Evolutionary conservation across 176 grass and related monocot species (phyloP).

Genomic region (Oropetium thomaeum): DNA sequence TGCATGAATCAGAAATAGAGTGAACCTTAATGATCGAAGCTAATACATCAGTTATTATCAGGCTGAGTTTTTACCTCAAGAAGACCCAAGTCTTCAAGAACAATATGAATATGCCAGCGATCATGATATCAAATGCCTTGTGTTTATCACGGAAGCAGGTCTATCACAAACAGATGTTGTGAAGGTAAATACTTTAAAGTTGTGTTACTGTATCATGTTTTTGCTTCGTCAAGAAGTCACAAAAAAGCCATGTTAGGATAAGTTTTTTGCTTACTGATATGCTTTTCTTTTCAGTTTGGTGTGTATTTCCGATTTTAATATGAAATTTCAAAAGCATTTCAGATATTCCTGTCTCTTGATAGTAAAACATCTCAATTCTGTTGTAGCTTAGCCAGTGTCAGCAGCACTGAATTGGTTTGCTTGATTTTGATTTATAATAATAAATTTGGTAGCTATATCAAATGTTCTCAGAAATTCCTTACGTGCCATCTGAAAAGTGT

Average conservation of each 20-base stretch:
- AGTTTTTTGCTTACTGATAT: background rate
- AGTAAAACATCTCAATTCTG: background rate
- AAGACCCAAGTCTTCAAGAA: conserved; percentile 95
- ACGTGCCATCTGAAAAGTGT: background rate
- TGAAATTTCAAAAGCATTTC: background rate
- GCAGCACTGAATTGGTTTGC: conserved; percentile 4
- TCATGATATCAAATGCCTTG: conserved; percentile 82
- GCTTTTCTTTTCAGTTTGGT: conserved; percentile 9
- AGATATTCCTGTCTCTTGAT: background rate
- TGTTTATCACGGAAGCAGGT: conserved; percentile 90
- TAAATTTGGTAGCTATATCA: conserved; percentile 10
- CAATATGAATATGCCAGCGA: conserved; percentile 98
- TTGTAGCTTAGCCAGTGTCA: background rate
- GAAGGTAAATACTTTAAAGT: conserved; percentile 58
- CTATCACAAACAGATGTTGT: conserved; percentile 71
- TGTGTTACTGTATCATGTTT: conserved; percentile 4
- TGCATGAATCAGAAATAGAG: background rate
- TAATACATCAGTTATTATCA: no score
- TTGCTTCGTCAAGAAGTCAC: conserved; percentile 12
- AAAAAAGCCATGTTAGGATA: background rate
- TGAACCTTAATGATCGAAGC: no score
- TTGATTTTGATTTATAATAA: conserved; percentile 1
- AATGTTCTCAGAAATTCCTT: background rate
- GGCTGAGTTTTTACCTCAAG: conserved; percentile 83
- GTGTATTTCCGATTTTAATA: conserved; percentile 13